Conservation (phyloP, 1,284 basidiomycete genomes). For the Ustilago bromivora region DNA sequence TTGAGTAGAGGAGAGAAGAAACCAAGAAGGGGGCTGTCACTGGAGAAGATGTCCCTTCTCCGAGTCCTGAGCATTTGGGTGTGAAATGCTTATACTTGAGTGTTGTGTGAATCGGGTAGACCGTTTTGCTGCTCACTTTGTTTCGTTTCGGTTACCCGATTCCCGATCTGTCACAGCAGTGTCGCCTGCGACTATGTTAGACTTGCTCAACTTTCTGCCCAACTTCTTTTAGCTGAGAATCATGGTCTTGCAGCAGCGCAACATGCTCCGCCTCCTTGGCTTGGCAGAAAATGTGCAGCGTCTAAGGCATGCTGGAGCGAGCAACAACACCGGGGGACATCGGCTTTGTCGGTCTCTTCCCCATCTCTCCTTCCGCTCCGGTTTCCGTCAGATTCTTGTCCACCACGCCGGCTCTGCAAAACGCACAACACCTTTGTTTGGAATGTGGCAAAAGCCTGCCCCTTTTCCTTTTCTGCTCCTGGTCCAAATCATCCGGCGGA, state of each 20-base stretch:
- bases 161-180: no score
- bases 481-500: slow-evolving; percentile 1
- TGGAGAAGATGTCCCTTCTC: no score
- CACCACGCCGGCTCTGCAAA: not conserved
- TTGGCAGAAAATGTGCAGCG: not conserved
- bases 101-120: no score
- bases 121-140: no score
- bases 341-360: not conserved
- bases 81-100: no score
- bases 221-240: not conserved
- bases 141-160: no score
- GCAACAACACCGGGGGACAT: not conserved
- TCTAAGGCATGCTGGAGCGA: not conserved
- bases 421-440: not conserved
- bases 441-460: not conserved
- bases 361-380: not conserved
- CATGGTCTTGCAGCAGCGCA: not conserved
- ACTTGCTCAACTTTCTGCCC: not conserved
- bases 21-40: no score
- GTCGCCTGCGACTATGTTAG: not conserved
- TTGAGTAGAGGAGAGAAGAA: no score
- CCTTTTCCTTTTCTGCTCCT: not conserved
- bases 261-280: not conserved
- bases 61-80: no score
- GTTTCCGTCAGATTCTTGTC: not conserved